Evolutionary conservation across 495 filamentous ascomycete genomes (phyloP).

Genomic region (Daldinia bambusicola): DNA sequence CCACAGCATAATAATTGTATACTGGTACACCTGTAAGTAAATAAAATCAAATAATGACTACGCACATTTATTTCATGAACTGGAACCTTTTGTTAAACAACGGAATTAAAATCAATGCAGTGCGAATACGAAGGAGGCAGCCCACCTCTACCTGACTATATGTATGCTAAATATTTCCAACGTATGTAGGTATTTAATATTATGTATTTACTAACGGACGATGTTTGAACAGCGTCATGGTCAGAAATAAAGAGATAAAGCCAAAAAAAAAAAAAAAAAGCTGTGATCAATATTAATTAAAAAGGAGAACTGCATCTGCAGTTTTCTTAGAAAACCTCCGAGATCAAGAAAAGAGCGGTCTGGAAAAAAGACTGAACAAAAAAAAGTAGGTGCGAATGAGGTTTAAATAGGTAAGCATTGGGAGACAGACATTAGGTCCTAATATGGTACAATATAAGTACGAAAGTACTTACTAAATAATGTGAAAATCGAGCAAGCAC

Average conservation of each 20-base stretch:
- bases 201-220: neutral
- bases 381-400: too few species aligned
- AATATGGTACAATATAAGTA: too few species aligned
- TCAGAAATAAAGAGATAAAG: neutral
- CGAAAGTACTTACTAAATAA: too few species aligned
- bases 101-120: constrained; percentile 9
- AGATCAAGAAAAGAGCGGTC: constrained; percentile 29
- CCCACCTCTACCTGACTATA: neutral
- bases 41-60: neutral
- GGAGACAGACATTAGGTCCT: too few species aligned
- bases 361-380: neutral
- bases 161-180: neutral
- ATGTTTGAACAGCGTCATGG: neutral
- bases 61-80: constrained; percentile 4
- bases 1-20: neutral
- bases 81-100: constrained; percentile 11
- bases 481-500: too few species aligned
- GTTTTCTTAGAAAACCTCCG: constrained; percentile 14
- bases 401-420: too few species aligned
- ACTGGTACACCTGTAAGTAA: neutral
- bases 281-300: constrained; percentile 14
- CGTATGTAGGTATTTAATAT: neutral
- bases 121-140: neutral
- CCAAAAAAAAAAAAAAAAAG: constrained; percentile 16
- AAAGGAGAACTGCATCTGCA: constrained; percentile 30